These are phyloP conservation scores for Toxicodendron radicans DNA, from an alignment of 345 rosid species.

Conservation along the genomic window DNA sequence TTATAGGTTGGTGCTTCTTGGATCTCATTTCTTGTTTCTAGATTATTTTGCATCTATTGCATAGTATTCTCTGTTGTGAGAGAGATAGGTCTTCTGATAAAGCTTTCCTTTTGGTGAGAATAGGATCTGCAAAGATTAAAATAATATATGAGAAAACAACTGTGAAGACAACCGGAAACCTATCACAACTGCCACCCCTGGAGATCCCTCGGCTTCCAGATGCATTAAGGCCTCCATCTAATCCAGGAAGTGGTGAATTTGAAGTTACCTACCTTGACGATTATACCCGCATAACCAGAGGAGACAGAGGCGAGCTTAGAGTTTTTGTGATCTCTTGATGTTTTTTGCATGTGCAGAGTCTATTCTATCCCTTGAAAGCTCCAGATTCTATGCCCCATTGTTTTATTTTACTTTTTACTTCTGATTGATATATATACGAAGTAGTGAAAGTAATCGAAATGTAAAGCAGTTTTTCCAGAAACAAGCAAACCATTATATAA, in stretches of 20 bases:
- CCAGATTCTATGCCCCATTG: conserved; percentile 1
- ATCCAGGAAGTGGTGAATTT: conserved; percentile 69
- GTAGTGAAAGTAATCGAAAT: neutral
- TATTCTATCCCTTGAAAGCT: neutral
- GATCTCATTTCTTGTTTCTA: neutral
- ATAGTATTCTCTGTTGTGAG: neutral
- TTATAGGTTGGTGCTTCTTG: conserved; percentile 46
- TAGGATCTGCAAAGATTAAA: conserved; percentile 76
- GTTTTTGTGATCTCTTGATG: conserved; percentile 62
- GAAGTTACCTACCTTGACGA: conserved; percentile 77
- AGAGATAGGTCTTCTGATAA: neutral
- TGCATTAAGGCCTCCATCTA: conserved; percentile 56
- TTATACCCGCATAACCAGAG: conserved; percentile 78
- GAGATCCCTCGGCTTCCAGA: conserved; percentile 82
- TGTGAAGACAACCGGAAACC: conserved; percentile 65
- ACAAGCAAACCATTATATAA: neutral
- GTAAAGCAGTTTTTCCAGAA: neutral
- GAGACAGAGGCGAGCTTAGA: conserved; percentile 84
- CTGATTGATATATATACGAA: neutral
- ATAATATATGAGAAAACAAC: conserved; percentile 80
- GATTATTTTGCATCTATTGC: neutral
- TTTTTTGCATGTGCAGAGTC: conserved; percentile 1
- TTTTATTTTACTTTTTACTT: neutral
- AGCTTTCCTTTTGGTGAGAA: conserved; percentile 7
- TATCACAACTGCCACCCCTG: conserved; percentile 72